Conservation (phyloP, 208 protist species). For the Trypanosoma avium region DNA sequence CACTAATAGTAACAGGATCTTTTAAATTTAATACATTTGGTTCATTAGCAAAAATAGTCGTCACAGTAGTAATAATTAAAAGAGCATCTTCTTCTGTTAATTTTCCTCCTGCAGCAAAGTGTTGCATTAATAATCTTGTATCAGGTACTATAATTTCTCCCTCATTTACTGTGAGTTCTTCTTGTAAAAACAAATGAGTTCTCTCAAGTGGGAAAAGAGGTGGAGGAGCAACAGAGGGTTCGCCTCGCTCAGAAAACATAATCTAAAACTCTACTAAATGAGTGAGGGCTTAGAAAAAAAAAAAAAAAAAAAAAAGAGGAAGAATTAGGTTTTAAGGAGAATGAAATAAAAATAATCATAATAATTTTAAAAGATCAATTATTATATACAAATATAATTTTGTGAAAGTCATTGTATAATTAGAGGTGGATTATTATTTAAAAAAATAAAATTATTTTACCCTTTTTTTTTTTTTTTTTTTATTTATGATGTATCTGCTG, state of each 20-base stretch:
- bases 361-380: no score
- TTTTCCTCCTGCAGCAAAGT: constrained; percentile 35
- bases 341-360: no score
- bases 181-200: constrained; percentile 15
- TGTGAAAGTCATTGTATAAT: no score
- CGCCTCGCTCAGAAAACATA: constrained; percentile 13
- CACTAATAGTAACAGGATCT: constrained; percentile 86
- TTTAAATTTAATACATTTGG: constrained; percentile 49
- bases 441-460: no score
- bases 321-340: no score
- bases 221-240: constrained; percentile 14
- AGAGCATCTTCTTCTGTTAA: constrained; percentile 13
- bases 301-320: background rate
- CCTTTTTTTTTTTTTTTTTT: no score
- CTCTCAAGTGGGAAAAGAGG: constrained; percentile 13
- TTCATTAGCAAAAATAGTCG: constrained; percentile 42
- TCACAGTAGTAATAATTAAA: constrained; percentile 4
- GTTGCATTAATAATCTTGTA: constrained; percentile 25
- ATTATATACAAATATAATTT: no score
- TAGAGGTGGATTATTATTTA: no score
- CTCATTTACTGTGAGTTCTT: no score
- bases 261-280: background rate
- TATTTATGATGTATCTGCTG: background rate
- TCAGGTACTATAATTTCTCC: no score
- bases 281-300: background rate